phyloP scores from a whole-genome alignment of 179 eudicot species.

The Vitellaria paradoxa region DNA sequence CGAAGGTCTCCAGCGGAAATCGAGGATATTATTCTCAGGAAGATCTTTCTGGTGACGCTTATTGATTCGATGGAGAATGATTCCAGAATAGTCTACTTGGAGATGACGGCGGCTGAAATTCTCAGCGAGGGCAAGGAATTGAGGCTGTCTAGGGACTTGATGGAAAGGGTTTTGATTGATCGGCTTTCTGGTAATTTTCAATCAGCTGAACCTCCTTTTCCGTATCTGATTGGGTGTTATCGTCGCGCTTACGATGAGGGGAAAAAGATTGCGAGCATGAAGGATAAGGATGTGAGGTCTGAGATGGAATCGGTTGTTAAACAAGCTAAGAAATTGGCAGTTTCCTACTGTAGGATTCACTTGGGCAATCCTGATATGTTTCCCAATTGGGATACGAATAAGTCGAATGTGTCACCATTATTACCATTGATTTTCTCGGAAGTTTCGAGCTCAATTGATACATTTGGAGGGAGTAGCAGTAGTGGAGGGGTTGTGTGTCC shows the following conservation, averaged over 20 bases:
- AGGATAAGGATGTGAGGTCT: conserved; percentile 61
- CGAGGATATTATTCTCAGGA: conserved; percentile 82
- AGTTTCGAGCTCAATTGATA: conserved; percentile 57
- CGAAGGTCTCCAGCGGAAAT: conserved; percentile 64
- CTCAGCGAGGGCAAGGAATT: conserved; percentile 79
- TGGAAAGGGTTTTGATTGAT: conserved; percentile 86
- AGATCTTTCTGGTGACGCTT: conserved; percentile 66
- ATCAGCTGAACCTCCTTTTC: conserved; percentile 68
- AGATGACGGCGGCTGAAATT: conserved; percentile 87
- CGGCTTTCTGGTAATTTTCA: conserved; percentile 63
- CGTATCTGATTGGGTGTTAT: conserved; percentile 60
- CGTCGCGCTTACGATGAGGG: conserved; percentile 76
- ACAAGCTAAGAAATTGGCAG: conserved; percentile 70
- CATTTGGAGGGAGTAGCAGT: conserved; percentile 57
- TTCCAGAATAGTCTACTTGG: conserved; percentile 62
- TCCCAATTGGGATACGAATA: conserved; percentile 27
- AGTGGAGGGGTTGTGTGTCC: conserved; percentile 41
- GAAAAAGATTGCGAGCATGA: conserved; percentile 70
- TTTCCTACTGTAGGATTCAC: conserved; percentile 83
- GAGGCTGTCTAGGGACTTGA: conserved; percentile 55
- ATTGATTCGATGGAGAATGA: conserved; percentile 64
- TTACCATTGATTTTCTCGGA: conserved; percentile 62
- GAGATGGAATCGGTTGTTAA: conserved; percentile 63
- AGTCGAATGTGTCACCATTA: conserved; percentile 51
- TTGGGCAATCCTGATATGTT: conserved; percentile 89